A percentile compares a stretch with the other conserved stretches of the same genome.
These are phyloP conservation scores for Penicillium silybi DNA, from an alignment of 495 filamentous ascomycete species.

Conservation along the genomic window DNA sequence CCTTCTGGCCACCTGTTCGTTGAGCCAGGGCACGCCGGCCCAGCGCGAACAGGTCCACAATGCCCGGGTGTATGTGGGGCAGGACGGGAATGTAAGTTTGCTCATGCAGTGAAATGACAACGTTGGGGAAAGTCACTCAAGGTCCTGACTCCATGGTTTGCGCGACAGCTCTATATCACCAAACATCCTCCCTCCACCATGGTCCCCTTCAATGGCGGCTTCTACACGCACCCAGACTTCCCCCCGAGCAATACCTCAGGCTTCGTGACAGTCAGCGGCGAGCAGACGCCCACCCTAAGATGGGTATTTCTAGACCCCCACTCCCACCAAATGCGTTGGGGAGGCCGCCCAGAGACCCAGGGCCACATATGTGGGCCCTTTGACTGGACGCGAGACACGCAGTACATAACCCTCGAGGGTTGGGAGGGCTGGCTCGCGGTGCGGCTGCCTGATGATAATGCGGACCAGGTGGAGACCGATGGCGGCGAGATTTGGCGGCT, in stretches of 20 bases:
- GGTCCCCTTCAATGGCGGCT: constrained; percentile 25
- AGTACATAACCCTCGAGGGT: constrained; percentile 20
- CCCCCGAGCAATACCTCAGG: constrained; percentile 20
- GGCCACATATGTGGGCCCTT: constrained; percentile 28
- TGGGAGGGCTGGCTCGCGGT: constrained; percentile 26
- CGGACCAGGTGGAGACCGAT: constrained; percentile 9
- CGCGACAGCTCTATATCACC: constrained; percentile 24
- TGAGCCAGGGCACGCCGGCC: constrained; percentile 16
- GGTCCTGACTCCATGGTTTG: no score
- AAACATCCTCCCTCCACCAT: constrained; percentile 18
- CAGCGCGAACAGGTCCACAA: constrained; percentile 24
- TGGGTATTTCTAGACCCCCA: constrained; percentile 26
- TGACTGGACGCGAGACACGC: constrained; percentile 25
- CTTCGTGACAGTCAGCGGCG: constrained; percentile 23
- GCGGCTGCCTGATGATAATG: constrained; percentile 16
- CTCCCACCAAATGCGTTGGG: constrained; percentile 26
- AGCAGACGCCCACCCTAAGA: constrained; percentile 21
- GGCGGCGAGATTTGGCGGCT: constrained; percentile 23
- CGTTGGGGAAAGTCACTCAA: no score
- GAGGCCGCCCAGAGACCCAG: constrained; percentile 20
- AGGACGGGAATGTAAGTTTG: constrained; percentile 23
- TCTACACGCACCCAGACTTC: constrained; percentile 24
- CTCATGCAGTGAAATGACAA: neutral
- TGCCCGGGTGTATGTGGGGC: constrained; percentile 24
- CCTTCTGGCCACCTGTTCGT: constrained; percentile 17